These are phyloP conservation scores for Botryotinia convoluta DNA, from an alignment of 2,329 filamentous ascomycete species.

Conservation along the genomic window DNA sequence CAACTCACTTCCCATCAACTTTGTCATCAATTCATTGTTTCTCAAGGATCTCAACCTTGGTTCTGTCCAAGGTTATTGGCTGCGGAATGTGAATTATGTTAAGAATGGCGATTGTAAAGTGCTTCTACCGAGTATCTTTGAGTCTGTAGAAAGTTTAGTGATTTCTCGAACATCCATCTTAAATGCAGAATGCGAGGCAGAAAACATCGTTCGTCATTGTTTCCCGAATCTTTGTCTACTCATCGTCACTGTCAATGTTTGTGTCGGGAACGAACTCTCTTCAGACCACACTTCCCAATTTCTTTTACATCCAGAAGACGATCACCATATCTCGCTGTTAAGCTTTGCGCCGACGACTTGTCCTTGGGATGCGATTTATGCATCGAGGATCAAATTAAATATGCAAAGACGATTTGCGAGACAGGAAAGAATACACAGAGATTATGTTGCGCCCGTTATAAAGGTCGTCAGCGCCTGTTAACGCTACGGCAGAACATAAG, in stretches of 20 bases:
- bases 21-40: background rate
- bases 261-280: background rate
- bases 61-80: background rate
- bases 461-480: background rate
- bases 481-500: background rate
- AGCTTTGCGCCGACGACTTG: background rate
- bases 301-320: background rate
- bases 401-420: constrained; percentile 10
- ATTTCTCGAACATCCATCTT: constrained; percentile 9
- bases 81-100: background rate
- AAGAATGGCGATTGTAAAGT: background rate
- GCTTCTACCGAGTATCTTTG: background rate
- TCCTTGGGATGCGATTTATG: constrained; percentile 1
- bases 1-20: background rate
- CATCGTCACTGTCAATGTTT: background rate
- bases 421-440: constrained; percentile 5
- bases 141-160: constrained; percentile 4
- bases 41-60: constrained; percentile 4
- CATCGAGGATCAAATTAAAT: background rate
- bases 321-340: background rate
- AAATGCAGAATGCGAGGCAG: background rate
- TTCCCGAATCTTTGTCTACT: constrained; percentile 10
- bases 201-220: constrained; percentile 1
- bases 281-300: background rate
- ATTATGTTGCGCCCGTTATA: background rate